phyloP scores from a whole-genome alignment of 2,329 filamentous ascomycete species.

The Onygena corvina region DNA sequence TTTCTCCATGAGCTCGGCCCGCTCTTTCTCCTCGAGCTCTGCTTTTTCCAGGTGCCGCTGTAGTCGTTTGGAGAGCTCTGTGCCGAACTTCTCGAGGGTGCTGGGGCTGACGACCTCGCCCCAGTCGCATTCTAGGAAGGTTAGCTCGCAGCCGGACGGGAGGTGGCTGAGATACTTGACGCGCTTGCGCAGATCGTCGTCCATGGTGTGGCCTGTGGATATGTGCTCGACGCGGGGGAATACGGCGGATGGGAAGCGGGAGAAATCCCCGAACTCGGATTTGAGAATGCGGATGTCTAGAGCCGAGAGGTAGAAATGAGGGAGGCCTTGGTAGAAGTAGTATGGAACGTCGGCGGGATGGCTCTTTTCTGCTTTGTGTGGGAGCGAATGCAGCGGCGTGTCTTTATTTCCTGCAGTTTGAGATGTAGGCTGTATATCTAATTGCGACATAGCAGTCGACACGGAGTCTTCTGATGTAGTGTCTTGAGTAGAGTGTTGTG shows the following conservation, averaged over 20 bases:
- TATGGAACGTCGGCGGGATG: slow-evolving; percentile 47
- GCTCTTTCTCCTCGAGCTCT: slow-evolving; percentile 72
- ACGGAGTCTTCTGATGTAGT: slow-evolving; percentile 10
- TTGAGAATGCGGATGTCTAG: slow-evolving; percentile 88
- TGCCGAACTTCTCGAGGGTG: slow-evolving; percentile 61
- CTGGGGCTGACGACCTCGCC: slow-evolving; percentile 70
- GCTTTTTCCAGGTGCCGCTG: slow-evolving; percentile 74
- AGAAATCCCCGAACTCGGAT: slow-evolving; percentile 73
- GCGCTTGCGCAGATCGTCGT: slow-evolving; percentile 69
- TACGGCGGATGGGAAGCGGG: slow-evolving; percentile 70
- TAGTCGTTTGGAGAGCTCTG: slow-evolving; percentile 61
- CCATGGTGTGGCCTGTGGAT: slow-evolving; percentile 74
- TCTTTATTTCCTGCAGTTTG: background rate
- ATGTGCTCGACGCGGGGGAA: slow-evolving; percentile 80
- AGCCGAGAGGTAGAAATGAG: slow-evolving; percentile 80
- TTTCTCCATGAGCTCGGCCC: slow-evolving; percentile 68
- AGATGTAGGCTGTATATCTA: slow-evolving; percentile 7
- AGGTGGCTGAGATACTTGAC: slow-evolving; percentile 80
- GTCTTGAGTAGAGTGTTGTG: background rate
- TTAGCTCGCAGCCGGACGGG: slow-evolving; percentile 81
- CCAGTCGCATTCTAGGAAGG: slow-evolving; percentile 89
- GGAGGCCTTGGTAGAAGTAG: slow-evolving; percentile 77
- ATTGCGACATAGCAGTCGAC: slow-evolving; percentile 12
- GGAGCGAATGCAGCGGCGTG: background rate
- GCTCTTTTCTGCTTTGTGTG: background rate